Conservation (phyloP, 768 basidiomycete genomes). For the Ramaria sp. region DNA sequence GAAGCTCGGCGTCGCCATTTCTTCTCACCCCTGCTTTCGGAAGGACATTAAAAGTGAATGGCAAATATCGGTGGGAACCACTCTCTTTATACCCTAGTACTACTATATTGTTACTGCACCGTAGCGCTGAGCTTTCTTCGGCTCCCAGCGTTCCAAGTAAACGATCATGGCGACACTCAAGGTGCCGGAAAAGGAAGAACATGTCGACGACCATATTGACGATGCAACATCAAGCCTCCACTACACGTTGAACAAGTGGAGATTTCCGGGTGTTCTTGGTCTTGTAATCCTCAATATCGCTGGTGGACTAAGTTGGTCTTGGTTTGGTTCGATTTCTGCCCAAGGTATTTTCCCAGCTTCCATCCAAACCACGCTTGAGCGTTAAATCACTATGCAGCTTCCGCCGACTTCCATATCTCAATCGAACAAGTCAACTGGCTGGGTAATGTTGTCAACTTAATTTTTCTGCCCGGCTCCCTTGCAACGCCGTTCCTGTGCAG, state of each 20-base stretch:
- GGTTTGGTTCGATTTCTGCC: slow-evolving; percentile 79
- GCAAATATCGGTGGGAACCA: too few species aligned
- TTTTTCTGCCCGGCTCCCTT: slow-evolving; percentile 55
- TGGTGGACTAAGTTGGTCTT: slow-evolving; percentile 59
- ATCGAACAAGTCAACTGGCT: slow-evolving; percentile 74
- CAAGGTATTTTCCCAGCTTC: slow-evolving; percentile 32
- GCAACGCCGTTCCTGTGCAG: slow-evolving; percentile 46
- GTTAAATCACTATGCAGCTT: slow-evolving; percentile 29
- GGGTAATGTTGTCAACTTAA: slow-evolving; percentile 51
- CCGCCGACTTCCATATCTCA: slow-evolving; percentile 53
- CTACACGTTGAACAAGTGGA: slow-evolving; percentile 2
- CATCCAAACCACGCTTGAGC: not conserved
- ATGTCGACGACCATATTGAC: not conserved
- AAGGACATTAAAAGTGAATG: too few species aligned
- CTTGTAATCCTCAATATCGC: slow-evolving; percentile 45
- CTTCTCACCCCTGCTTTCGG: too few species aligned
- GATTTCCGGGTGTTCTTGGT: slow-evolving; percentile 2
- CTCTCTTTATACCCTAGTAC: too few species aligned
- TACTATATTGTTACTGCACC: too few species aligned
- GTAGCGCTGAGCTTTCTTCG: too few species aligned
- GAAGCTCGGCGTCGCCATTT: too few species aligned
- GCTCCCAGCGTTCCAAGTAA: too few species aligned
- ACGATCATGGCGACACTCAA: not conserved
- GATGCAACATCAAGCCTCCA: not conserved
- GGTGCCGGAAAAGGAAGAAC: too few species aligned